These are phyloP conservation scores for Polytolypa hystricis DNA, from an alignment of 2,329 filamentous ascomycete species.

Conservation along the genomic window DNA sequence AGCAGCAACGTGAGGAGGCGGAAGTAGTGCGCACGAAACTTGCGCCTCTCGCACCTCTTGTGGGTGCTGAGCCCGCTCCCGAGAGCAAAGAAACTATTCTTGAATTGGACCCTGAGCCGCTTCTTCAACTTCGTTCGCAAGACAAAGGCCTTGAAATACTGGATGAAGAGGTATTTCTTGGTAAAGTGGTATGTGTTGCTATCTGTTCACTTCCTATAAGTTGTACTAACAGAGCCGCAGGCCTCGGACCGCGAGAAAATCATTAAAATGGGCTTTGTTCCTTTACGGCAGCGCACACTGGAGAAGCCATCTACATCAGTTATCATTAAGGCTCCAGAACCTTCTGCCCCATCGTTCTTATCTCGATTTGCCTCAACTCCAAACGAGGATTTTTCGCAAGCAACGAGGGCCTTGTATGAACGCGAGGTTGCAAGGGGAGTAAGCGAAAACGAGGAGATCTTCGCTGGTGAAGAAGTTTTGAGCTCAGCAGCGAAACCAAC, in stretches of 20 bases:
- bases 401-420: slow-evolving; percentile 81
- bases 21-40: slow-evolving; percentile 43
- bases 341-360: slow-evolving; percentile 43
- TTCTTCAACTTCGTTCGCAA: slow-evolving; percentile 52
- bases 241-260: slow-evolving; percentile 49
- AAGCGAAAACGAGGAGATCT: slow-evolving; percentile 90
- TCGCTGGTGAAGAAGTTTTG: slow-evolving; percentile 77
- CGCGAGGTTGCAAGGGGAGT: slow-evolving; percentile 85
- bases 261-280: slow-evolving; percentile 56
- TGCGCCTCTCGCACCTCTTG: slow-evolving; percentile 35
- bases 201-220: not conserved
- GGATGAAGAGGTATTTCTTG: slow-evolving; percentile 49
- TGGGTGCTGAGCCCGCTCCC: slow-evolving; percentile 8
- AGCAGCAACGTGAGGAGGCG: slow-evolving; percentile 58
- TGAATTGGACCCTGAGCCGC: slow-evolving; percentile 52
- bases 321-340: slow-evolving; percentile 26
- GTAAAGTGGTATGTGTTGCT: slow-evolving; percentile 38
- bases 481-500: slow-evolving; percentile 52
- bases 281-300: slow-evolving; percentile 38
- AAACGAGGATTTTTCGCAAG: slow-evolving; percentile 73
- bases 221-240: slow-evolving; percentile 19
- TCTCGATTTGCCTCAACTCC: slow-evolving; percentile 58
- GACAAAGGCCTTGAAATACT: slow-evolving; percentile 50
- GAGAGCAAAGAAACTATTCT: slow-evolving; percentile 9
- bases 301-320: slow-evolving; percentile 24